phyloP scores from a whole-genome alignment of 129 eudicot genomes.

The Erigeron canadensis region DNA sequence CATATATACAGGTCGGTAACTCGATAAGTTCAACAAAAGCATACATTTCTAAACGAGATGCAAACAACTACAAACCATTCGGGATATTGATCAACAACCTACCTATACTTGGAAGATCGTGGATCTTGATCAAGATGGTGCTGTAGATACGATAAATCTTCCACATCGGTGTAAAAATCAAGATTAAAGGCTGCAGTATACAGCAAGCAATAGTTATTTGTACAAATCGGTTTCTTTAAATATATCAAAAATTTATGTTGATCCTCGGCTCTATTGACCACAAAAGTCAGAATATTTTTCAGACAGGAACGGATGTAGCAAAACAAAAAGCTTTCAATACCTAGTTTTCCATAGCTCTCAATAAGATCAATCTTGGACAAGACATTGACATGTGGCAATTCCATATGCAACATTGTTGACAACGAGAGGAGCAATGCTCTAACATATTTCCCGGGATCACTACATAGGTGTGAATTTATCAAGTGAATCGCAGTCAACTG shows the following conservation, averaged over 20 bases:
- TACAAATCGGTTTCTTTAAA: not conserved
- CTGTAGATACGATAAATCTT: conserved; percentile 81
- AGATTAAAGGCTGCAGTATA: conserved; percentile 80
- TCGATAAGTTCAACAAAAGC: not conserved
- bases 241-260: not conserved
- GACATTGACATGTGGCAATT: conserved; percentile 73
- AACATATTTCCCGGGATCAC: conserved; percentile 88
- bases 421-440: conserved; percentile 88
- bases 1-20: conserved; percentile 15
- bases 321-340: conserved; percentile 29
- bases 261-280: conserved; percentile 7
- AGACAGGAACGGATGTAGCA: not conserved
- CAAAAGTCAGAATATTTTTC: not conserved
- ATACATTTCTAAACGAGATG: conserved; percentile 19
- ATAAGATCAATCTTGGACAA: conserved; percentile 87
- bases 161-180: conserved; percentile 88
- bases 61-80: not conserved
- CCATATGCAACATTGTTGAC: conserved; percentile 90
- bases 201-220: not conserved
- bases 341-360: conserved; percentile 88
- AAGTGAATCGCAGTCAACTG: conserved; percentile 90
- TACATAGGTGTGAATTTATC: conserved; percentile 88
- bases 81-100: conserved; percentile 7
- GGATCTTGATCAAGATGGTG: conserved; percentile 82
- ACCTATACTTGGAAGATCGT: conserved; percentile 84